Conservation (phyloP, 768 basidiomycete genomes). For the Brasilioporus rufonigricans region DNA sequence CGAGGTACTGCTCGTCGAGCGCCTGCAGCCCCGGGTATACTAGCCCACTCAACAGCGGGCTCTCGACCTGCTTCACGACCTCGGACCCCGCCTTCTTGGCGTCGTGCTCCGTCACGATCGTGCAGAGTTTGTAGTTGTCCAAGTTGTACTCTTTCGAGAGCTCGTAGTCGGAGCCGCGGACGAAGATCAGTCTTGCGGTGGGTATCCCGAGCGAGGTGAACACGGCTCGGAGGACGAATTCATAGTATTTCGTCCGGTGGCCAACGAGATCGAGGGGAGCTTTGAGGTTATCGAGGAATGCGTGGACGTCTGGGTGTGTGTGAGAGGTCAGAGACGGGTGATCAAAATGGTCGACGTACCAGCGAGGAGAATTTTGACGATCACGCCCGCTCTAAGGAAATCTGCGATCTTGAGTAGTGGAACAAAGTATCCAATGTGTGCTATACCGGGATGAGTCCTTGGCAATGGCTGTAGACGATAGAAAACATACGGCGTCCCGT, state of each 20-base stretch:
- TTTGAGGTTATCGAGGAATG: conserved; percentile 96
- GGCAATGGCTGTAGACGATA: not conserved
- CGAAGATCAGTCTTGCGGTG: conserved; percentile 75
- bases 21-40: conserved; percentile 97
- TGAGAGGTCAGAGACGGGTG: not conserved
- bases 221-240: conserved; percentile 74
- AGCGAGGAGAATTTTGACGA: conserved; percentile 80
- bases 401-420: conserved; percentile 94
- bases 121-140: conserved; percentile 89
- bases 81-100: conserved; percentile 98
- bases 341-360: conserved; percentile 39
- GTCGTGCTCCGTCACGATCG: conserved; percentile 93
- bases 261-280: conserved; percentile 90
- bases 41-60: conserved; percentile 84
- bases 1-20: conserved; percentile 95
- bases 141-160: conserved; percentile 88
- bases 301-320: conserved; percentile 73
- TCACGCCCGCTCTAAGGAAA: conserved; percentile 90
- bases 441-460: conserved; percentile 39
- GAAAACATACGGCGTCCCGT: conserved; percentile 83
- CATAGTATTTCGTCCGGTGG: conserved; percentile 88
- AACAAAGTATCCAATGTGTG: conserved; percentile 97
- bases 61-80: conserved; percentile 97
- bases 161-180: conserved; percentile 92
- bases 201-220: conserved; percentile 91